Evolutionary conservation across 805 yeast species (phyloP), one percentile per base, ranked within the genome.

Genomic region (Candida tibetensis): DNA sequence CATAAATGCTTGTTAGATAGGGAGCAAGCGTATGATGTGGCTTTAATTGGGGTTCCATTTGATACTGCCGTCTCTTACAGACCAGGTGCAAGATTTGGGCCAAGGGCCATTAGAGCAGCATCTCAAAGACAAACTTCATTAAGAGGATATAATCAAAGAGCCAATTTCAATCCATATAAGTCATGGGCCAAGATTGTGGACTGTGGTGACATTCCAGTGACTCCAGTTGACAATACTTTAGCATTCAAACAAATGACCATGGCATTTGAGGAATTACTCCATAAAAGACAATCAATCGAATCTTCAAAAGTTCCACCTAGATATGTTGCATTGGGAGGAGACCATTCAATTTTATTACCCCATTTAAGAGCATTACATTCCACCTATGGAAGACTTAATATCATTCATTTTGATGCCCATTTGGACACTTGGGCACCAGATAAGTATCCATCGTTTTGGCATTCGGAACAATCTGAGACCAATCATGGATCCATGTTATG

Each of bases 401-500:
- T 86, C 26, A 76, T 86, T 39, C 95, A 86, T 60, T 84, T 86
- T 49, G 95, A 86, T 55, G 91, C 93, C 10, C 95, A 85, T 62
- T 70, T 85, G 47, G 95, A 86, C 57, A 85, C 95, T 4, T 76
- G 89, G 91, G 57, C 79, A 45, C 93, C 95, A 8, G 69, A 75
- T 42, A 74, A 79, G 55, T 85, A 84, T 53, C 84, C 86, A 17
- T 64, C 79, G 13, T 75, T 71, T 52, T 77, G 82, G 82, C 69
- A 66, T 49, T 66, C 78, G n/a, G 71, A 72, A 26, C 74, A 72
- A 48, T 65, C 75, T 29, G 78, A 80, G 34, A 74, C 82, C 58
- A 86, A 85, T 29, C 95, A 86, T 53, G 95, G 95, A 4, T 81
- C 93, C 5, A 84, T 86, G 90, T 69, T 86, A 27, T 85, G 93